A percentile compares a stretch with the other conserved stretches of the same genome.
phyloP scores from a whole-genome alignment of 1,284 basidiomycete species.

The Exsudoporus floridanus region DNA sequence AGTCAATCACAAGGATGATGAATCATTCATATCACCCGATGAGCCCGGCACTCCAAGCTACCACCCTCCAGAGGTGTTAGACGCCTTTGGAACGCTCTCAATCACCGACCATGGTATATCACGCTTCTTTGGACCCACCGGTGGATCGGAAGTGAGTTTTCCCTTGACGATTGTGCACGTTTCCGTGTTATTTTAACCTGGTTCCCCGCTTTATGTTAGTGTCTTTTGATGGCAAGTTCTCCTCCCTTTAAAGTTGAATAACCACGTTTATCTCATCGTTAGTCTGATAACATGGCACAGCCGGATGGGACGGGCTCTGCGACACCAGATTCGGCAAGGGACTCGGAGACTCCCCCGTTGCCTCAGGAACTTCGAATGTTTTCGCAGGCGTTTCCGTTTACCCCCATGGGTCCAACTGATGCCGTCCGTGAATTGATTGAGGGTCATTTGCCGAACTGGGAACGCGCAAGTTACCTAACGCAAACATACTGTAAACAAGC shows the following conservation, averaged over 20 bases:
- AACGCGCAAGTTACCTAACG: conserved; percentile 46
- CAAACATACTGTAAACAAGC: conserved; percentile 57
- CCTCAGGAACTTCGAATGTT: conserved; percentile 50
- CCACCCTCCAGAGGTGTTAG: conserved; percentile 43
- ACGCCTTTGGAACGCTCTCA: conserved; percentile 61
- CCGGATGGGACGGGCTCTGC: conserved; percentile 19
- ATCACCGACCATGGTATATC: conserved; percentile 60
- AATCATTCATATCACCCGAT: conserved; percentile 20
- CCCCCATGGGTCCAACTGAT: conserved; percentile 50
- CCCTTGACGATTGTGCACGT: conserved; percentile 1
- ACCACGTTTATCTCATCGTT: conserved; percentile 16
- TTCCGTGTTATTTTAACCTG: conserved; percentile 8
- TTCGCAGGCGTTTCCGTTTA: conserved; percentile 63
- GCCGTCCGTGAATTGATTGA: conserved; percentile 51
- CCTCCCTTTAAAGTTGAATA: background rate
- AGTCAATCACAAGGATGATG: conserved; percentile 39
- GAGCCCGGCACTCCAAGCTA: conserved; percentile 25
- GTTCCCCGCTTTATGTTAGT: conserved; percentile 22
- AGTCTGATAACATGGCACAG: conserved; percentile 28
- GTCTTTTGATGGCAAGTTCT: conserved; percentile 34
- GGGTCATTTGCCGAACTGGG: conserved; percentile 49
- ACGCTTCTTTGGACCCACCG: conserved; percentile 63
- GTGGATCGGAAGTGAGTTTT: conserved; percentile 55
- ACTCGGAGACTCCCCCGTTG: conserved; percentile 36
- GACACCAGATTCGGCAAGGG: conserved; percentile 35